Evolutionary conservation across 2,329 filamentous ascomycete genomes (phyloP).

Genomic region (Ploettnerulaceae sp.): DNA sequence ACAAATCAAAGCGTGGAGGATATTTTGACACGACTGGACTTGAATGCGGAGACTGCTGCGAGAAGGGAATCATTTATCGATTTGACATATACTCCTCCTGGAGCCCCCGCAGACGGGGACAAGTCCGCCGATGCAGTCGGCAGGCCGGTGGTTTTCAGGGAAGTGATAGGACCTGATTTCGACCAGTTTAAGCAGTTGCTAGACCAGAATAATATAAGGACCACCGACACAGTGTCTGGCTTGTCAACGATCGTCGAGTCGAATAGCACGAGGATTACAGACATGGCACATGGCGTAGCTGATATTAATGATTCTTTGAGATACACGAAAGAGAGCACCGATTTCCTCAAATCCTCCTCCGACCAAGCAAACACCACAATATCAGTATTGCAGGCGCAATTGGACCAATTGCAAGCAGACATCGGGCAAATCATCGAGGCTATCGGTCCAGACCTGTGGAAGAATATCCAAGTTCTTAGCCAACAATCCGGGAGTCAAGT

Average conservation of each 20-base stretch:
- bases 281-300: conserved; percentile 19
- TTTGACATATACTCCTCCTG: conserved; percentile 5
- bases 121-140: not conserved
- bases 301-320: conserved; percentile 20
- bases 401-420: conserved; percentile 32
- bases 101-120: conserved; percentile 2
- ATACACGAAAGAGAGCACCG: conserved; percentile 21
- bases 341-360: conserved; percentile 20
- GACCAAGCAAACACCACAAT: conserved; percentile 26
- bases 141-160: not conserved
- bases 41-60: conserved; percentile 14
- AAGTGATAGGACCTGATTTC: not conserved
- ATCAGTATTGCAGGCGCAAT: conserved; percentile 29
- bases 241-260: conserved; percentile 24
- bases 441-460: conserved; percentile 25
- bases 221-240: conserved; percentile 23
- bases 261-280: conserved; percentile 26
- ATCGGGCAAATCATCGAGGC: conserved; percentile 25
- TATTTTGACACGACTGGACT: conserved; percentile 26
- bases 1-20: conserved; percentile 32
- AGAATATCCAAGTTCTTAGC: conserved; percentile 25
- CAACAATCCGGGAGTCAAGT: conserved; percentile 16
- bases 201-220: conserved; percentile 24
- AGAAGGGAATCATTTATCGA: conserved; percentile 12
- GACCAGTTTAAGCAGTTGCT: conserved; percentile 22